Conservation (phyloP, 2,329 filamentous ascomycete species). For the Escovopsis sp. region DNA sequence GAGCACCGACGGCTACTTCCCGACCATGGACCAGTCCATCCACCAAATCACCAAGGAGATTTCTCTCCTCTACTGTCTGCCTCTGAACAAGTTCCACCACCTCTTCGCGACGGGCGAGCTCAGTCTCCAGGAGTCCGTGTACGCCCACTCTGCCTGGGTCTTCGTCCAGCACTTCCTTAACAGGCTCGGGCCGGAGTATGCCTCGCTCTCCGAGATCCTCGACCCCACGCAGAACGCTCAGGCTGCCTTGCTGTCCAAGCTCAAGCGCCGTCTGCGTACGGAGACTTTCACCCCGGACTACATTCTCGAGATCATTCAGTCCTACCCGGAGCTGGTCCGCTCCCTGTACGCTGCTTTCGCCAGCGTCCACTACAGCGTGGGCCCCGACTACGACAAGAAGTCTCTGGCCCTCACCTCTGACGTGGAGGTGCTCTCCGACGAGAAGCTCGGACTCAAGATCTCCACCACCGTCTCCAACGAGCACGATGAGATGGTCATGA, state of each 20-base stretch:
- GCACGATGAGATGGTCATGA: conserved; percentile 97
- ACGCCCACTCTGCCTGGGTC: conserved; percentile 94
- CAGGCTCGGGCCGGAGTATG: conserved; percentile 83
- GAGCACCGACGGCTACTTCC: conserved; percentile 42
- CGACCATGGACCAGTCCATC: conserved; percentile 84
- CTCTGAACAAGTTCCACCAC: conserved; percentile 87
- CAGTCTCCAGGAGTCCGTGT: conserved; percentile 91
- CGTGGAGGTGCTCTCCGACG: conserved; percentile 59
- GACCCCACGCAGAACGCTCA: conserved; percentile 72
- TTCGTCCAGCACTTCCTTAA: conserved; percentile 98
- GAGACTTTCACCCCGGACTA: conserved; percentile 98
- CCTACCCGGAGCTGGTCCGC: conserved; percentile 76
- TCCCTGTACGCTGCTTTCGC: conserved; percentile 86
- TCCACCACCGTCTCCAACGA: conserved; percentile 74
- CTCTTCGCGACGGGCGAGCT: conserved; percentile 77
- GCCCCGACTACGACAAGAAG: conserved; percentile 34
- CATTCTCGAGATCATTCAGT: conserved; percentile 91
- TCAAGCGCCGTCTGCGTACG: conserved; percentile 87
- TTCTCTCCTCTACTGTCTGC: conserved; percentile 91
- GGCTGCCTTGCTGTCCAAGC: conserved; percentile 75
- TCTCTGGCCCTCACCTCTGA: conserved; percentile 40
- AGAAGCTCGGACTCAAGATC: conserved; percentile 60
- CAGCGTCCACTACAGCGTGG: conserved; percentile 56
- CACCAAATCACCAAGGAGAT: conserved; percentile 99
- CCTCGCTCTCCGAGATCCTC: conserved; percentile 66